These are phyloP conservation scores for Ascochyta viciae-villosae DNA, from an alignment of 2,329 filamentous ascomycete species.

Conservation along the genomic window DNA sequence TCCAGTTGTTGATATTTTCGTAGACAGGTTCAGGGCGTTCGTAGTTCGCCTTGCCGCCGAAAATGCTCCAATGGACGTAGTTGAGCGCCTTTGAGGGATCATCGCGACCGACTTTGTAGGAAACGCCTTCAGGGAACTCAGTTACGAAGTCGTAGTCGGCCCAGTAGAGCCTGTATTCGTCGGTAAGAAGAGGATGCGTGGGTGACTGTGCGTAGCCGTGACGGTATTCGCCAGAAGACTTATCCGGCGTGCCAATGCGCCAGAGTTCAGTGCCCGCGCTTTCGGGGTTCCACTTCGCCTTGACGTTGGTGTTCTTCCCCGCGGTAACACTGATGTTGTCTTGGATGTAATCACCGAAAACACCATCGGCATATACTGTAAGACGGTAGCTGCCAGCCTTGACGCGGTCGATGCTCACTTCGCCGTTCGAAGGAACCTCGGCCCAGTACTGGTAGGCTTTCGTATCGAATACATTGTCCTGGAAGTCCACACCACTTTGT, in stretches of 20 bases:
- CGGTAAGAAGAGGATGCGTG: conserved; percentile 59
- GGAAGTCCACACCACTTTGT: conserved; percentile 60
- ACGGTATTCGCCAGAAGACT: conserved; percentile 65
- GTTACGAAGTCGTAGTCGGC: conserved; percentile 63
- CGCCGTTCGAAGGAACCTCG: conserved; percentile 53
- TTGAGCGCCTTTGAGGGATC: conserved; percentile 62
- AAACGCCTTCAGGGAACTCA: conserved; percentile 66
- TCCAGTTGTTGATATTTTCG: conserved; percentile 44
- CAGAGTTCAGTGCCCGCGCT: conserved; percentile 65
- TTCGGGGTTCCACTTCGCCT: conserved; percentile 61
- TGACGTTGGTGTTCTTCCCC: conserved; percentile 45
- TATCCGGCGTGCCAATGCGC: conserved; percentile 68
- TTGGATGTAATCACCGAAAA: conserved; percentile 66
- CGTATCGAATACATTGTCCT: conserved; percentile 64
- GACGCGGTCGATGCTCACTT: conserved; percentile 61
- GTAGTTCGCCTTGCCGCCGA: conserved; percentile 62
- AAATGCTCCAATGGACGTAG: conserved; percentile 70
- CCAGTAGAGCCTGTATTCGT: conserved; percentile 68
- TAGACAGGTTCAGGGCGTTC: conserved; percentile 52
- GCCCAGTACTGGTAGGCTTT: conserved; percentile 68
- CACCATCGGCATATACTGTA: conserved; percentile 67
- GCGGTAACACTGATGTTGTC: conserved; percentile 58
- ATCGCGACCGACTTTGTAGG: conserved; percentile 64
- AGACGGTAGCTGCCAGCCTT: conserved; percentile 66
- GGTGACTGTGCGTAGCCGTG: conserved; percentile 62